phyloP scores from a whole-genome alignment of 352 stramenopile species.

The Globisporangium yorkense region DNA sequence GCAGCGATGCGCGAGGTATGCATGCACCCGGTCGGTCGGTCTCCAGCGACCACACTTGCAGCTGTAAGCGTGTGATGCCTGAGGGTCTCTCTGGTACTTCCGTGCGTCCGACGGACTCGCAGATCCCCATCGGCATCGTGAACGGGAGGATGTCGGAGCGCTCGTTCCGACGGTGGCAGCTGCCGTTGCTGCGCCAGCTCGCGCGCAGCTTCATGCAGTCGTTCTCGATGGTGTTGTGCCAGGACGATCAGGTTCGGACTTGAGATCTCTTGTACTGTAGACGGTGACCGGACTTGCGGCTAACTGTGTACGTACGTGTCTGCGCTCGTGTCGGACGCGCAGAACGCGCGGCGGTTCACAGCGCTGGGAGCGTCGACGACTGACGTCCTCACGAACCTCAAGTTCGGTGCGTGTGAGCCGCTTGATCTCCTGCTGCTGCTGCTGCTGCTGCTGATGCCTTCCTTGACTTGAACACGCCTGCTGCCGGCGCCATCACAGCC shows the following conservation, averaged over 20 bases:
- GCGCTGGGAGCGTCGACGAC: conserved; percentile 30
- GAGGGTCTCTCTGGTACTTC: too few relatives aligned
- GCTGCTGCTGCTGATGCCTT: neutral
- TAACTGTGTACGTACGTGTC: neutral
- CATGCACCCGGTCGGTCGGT: too few relatives aligned
- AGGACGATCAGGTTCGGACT: conserved; percentile 41
- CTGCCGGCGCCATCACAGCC: neutral
- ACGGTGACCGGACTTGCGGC: neutral
- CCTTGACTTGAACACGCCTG: neutral
- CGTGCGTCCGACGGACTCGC: neutral
- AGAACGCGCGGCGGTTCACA: conserved; percentile 47
- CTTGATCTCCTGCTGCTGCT: neutral
- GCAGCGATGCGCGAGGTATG: conserved; percentile 9
- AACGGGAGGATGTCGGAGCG: conserved; percentile 57
- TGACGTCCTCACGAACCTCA: conserved; percentile 46
- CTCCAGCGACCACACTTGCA: too few relatives aligned
- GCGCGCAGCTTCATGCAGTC: conserved; percentile 19
- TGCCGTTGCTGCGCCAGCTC: conserved; percentile 25
- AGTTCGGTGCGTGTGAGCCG: conserved; percentile 44
- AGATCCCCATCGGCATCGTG: conserved; percentile 53
- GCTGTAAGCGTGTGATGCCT: too few relatives aligned
- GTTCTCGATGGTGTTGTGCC: conserved; percentile 60
- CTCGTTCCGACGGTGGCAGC: conserved; percentile 45
- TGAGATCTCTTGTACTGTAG: neutral
- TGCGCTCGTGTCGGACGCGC: neutral